Evolutionary conservation across 495 filamentous ascomycete species (phyloP).

Genomic region (Aspergillus carlsbadensis): DNA sequence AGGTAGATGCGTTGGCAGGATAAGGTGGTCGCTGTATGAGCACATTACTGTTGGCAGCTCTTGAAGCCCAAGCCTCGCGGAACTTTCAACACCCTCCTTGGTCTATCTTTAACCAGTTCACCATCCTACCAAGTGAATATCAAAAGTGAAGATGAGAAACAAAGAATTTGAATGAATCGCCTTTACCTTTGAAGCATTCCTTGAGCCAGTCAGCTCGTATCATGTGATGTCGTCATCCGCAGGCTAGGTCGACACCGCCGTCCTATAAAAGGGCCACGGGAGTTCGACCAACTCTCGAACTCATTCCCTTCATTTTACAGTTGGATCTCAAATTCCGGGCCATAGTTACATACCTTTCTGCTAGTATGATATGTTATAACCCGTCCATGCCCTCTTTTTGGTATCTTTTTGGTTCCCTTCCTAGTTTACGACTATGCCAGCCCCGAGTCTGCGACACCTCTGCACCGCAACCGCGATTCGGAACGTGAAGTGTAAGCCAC

Average conservation of each 20-base stretch:
- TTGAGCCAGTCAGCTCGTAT: background rate
- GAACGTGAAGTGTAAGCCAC: conserved; percentile 42
- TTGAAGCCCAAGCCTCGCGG: background rate
- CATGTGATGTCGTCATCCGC: conserved; percentile 14
- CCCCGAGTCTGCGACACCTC: conserved; percentile 40
- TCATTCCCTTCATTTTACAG: background rate
- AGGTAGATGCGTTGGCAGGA: too few relatives aligned
- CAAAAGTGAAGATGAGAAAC: background rate
- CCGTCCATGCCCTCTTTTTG: conserved; percentile 20
- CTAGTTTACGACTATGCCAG: conserved; percentile 36
- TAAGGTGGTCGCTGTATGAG: background rate
- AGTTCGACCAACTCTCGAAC: background rate
- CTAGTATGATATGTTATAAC: conserved; percentile 18
- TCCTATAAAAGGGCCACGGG: background rate
- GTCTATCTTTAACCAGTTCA: background rate
- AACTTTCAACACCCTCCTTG: too few relatives aligned
- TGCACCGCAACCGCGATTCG: conserved; percentile 45
- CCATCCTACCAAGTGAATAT: background rate
- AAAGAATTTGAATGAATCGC: background rate
- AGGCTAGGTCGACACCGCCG: conserved; percentile 4
- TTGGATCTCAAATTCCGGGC: background rate
- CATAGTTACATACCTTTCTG: conserved; percentile 6
- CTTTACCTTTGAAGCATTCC: background rate
- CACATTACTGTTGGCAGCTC: background rate
- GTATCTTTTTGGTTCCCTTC: conserved; percentile 14